phyloP scores from a whole-genome alignment of 1,284 basidiomycete genomes.

The Sporisorium reilianum region DNA sequence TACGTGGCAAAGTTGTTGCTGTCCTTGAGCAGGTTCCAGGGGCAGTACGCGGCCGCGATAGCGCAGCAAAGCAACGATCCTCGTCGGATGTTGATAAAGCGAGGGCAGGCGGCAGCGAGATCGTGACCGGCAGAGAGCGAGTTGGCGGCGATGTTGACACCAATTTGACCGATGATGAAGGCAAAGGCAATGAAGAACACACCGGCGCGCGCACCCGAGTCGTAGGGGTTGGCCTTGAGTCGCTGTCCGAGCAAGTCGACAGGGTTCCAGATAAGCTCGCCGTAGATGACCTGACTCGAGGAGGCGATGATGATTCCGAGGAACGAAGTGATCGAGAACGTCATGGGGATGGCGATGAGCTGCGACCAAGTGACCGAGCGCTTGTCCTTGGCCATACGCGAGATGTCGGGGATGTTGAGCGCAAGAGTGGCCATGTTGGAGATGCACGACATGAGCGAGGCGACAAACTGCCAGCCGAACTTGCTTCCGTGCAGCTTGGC shows the following conservation, averaged over 20 bases:
- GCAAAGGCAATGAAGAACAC: constrained; percentile 77
- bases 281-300: constrained; percentile 80
- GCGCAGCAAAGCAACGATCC: constrained; percentile 83
- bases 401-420: constrained; percentile 60
- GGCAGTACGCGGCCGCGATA: constrained; percentile 79
- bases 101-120: constrained; percentile 79
- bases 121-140: constrained; percentile 87
- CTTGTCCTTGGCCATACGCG: constrained; percentile 52
- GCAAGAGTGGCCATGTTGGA: constrained; percentile 59
- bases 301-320: constrained; percentile 83
- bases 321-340: constrained; percentile 82
- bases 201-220: constrained; percentile 70
- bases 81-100: constrained; percentile 85
- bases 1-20: constrained; percentile 85
- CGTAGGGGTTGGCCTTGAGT: constrained; percentile 76
- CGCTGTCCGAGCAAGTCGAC: constrained; percentile 79
- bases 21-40: constrained; percentile 83
- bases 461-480: constrained; percentile 83
- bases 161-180: constrained; percentile 79
- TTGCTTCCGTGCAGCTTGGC: constrained; percentile 78
- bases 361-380: constrained; percentile 51
- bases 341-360: constrained; percentile 76
- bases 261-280: constrained; percentile 83
- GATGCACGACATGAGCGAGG: constrained; percentile 60
- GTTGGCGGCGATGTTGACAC: constrained; percentile 80